Base-by-base conservation (phyloP, 2,329 filamentous ascomycete species). In the Beauveria bassiana region DNA sequence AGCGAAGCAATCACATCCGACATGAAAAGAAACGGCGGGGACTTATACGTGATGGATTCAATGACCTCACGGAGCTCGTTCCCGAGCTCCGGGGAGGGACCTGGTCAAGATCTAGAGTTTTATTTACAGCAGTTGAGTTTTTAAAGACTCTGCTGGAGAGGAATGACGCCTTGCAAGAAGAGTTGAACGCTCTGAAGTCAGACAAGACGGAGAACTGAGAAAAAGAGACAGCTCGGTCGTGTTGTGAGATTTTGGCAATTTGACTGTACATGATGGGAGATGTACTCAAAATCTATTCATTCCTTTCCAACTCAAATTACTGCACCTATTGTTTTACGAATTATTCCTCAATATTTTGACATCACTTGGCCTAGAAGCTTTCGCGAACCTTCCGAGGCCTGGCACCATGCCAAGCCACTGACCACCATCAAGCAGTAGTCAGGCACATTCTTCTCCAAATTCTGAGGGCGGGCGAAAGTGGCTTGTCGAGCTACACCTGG, bases 21-120 rank as follows among this genome's bases (percentile, higher is more conserved):
- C 59, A 61, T 38, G 59, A 61, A 34, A 56, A 61, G 45, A 61
- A 61, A 28, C 52, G 59, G 9, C 59, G 59, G n/a, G 59, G 50
- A 3, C 59, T 61, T 6, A 61, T 61, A 38, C 51, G 51, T 2
- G 59, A 61, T 8, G 51, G 59, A 14, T 61, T 61, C 18, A 49
- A 61, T 22, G 59, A 61, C 20, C 31, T 61, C 8, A 61, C 59
- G 2, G 59, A 61, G 31, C 59, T 61, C 22, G 51, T 61, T 7
- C 59, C 59, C 12, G 59, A 61, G 52, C 59, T 61, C 3, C 20
- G 34, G 12, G 59, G 59, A n/a, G 50, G 59, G 6, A 61, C 59
- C 2, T 56, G 51, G 59, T 61, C 59, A 28, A 24, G 59, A n/a
- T 61, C 59, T 10, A 56, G n/a, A 16, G 51, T 61, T 20, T 40